Base-by-base conservation (phyloP, 345 rosid species). In the Schrenkiella parvula region DNA sequence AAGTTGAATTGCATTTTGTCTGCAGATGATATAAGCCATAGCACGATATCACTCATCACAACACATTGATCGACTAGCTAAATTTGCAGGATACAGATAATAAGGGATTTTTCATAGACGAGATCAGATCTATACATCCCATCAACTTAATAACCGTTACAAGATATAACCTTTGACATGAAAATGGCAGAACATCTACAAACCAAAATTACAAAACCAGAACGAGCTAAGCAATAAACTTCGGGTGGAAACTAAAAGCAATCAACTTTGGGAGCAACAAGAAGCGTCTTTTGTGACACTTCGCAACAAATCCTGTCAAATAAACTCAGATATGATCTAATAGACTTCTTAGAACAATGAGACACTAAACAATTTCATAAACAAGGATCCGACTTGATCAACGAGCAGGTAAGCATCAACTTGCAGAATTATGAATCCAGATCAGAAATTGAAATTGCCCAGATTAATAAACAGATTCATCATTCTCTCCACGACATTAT, bases 1-100 rank as follows among this genome's bases (percentile, higher is more conserved):
- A 80, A 87, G 71, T 14, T 60, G 81, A 44, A 84, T 70, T 0
- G 86, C 92, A 70, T 91, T 91, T 58, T 84, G 77, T 70, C 97
- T 91, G 47, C 15, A 48, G 59, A 61, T 23, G 48, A 71, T 32
- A 80, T 13, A 55, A 28, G 47, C 56, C 61, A 66, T 12, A 1
- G 38, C 58, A 31, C 15, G 5, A 68, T 25, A 38, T 37, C 79
- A 76, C 70, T 42, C 51, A 68, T 64, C 34, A 34, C 6, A 43
- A 44, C 71, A 81, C 39, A 25, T 64, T 32, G 8, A 64, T 18
- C 67, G 10, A 51, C 29, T 17, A 73, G 17, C 50, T 15, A 28
- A 18, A 2, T 25, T 62, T 8, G 39, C 53, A 43, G 14, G n/a
- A 15, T 3, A 42, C 51, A 54, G 15, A 44, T 1, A 18, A 14